Evolutionary conservation across 208 protist species (phyloP).

Genomic region (Blechomonas ayalai): DNA sequence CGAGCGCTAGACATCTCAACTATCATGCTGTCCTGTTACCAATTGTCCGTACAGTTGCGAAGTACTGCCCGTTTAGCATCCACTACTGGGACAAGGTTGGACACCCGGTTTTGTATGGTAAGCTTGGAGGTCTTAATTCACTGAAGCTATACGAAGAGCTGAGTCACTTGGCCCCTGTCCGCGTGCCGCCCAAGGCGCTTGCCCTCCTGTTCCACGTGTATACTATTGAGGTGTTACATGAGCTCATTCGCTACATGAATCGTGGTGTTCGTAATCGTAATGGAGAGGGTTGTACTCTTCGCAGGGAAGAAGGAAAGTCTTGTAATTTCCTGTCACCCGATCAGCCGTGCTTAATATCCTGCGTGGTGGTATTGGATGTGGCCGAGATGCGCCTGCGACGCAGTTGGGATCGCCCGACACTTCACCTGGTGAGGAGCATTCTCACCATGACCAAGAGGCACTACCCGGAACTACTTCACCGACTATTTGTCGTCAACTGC

Average conservation of each 20-base stretch:
- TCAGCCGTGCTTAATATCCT: slow-evolving; percentile 5
- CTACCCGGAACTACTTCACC: slow-evolving; percentile 55
- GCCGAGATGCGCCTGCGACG: slow-evolving; percentile 14
- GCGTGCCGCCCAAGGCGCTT: slow-evolving; percentile 29
- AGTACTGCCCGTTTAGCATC: slow-evolving; percentile 33
- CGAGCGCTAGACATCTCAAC: too few relatives aligned
- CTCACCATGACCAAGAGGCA: slow-evolving; percentile 24
- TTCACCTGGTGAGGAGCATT: slow-evolving; percentile 23
- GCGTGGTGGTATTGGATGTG: slow-evolving; percentile 39
- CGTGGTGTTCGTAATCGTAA: slow-evolving; percentile 11
- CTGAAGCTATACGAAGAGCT: slow-evolving; percentile 30
- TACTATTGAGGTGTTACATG: slow-evolving; percentile 31
- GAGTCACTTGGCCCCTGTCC: slow-evolving; percentile 33
- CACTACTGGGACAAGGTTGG: slow-evolving; percentile 70
- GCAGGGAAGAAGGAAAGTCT: too few relatives aligned
- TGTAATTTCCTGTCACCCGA: too few relatives aligned
- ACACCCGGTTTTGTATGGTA: slow-evolving; percentile 54
- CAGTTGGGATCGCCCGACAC: slow-evolving; percentile 25
- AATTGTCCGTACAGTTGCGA: slow-evolving; percentile 29
- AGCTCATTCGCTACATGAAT: slow-evolving; percentile 42
- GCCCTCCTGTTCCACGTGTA: slow-evolving; percentile 48
- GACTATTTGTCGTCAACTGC: slow-evolving; percentile 52
- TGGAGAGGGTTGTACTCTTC: too few relatives aligned
- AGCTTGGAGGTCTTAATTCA: slow-evolving; percentile 17
- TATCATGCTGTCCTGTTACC: slow-evolving; percentile 45